phyloP scores from a whole-genome alignment of 495 filamentous ascomycete species.

The Xylaria cubensis region DNA sequence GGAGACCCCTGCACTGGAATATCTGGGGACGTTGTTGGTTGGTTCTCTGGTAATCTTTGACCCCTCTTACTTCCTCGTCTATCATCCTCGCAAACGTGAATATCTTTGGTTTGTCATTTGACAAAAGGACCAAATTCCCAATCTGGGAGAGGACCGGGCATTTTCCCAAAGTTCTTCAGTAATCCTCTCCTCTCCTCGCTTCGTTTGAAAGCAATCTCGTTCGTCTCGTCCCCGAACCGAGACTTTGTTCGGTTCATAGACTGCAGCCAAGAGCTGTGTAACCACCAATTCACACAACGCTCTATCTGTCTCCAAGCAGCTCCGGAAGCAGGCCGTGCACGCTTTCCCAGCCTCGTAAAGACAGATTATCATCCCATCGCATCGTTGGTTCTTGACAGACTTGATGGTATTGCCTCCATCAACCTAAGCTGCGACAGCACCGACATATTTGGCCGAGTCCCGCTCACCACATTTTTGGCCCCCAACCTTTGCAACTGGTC shows the following conservation, averaged over 20 bases:
- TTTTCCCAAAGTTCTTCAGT: constrained; percentile 1
- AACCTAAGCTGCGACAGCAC: neutral
- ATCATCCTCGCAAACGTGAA: constrained; percentile 17
- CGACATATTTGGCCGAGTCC: neutral
- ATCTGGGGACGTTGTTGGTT: constrained; percentile 15
- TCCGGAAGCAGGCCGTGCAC: constrained; percentile 11
- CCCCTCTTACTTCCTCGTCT: constrained; percentile 21
- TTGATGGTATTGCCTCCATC: constrained; percentile 4
- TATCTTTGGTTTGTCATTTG: constrained; percentile 8
- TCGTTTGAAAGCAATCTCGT: neutral
- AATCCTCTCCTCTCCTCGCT: neutral
- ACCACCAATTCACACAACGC: constrained; percentile 5
- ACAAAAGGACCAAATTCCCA: constrained; percentile 19
- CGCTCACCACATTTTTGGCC: constrained; percentile 6
- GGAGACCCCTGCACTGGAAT: constrained; percentile 26
- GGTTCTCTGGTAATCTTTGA: constrained; percentile 25
- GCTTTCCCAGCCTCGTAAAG: constrained; percentile 1
- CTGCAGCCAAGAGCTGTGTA: constrained; percentile 26
- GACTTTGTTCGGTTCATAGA: neutral
- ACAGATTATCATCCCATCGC: neutral
- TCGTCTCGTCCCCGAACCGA: neutral
- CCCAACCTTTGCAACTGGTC: constrained; percentile 11
- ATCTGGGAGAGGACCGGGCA: neutral
- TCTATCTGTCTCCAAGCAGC: neutral
- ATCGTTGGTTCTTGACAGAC: neutral